A percentile compares a stretch with the other conserved stretches of the same genome.
These are phyloP conservation scores for Amanita polypyramis DNA, from an alignment of 768 basidiomycete species.

Conservation along the genomic window DNA sequence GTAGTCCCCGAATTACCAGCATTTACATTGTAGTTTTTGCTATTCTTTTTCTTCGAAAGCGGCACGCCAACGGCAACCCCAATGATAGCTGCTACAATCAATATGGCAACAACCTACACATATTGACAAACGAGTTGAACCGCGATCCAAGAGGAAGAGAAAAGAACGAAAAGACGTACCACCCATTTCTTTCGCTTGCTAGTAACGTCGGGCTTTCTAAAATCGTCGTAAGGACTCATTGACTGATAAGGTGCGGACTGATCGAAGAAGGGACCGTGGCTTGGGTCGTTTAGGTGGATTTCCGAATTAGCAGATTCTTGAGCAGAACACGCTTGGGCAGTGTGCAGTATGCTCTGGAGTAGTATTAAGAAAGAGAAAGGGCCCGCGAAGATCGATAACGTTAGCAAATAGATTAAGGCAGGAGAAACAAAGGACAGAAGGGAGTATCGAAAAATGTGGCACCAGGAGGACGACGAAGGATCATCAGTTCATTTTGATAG, in stretches of 20 bases:
- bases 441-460: neutral
- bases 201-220: neutral
- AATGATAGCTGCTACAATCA: conserved; percentile 27
- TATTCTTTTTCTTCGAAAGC: conserved; percentile 31
- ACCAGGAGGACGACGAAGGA: neutral
- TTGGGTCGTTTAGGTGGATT: neutral
- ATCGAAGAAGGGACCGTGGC: neutral
- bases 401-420: neutral
- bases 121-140: neutral
- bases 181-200: conserved; percentile 16
- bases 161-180: conserved; percentile 8
- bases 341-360: neutral
- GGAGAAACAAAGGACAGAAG: neutral
- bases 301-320: neutral
- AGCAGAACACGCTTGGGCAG: neutral
- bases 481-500: neutral
- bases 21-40: conserved; percentile 12
- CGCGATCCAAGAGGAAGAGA: neutral
- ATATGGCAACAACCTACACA: neutral
- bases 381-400: neutral
- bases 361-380: neutral
- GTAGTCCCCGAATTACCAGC: conserved; percentile 5
- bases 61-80: conserved; percentile 46
- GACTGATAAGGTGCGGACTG: neutral
- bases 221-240: conserved; percentile 3